A percentile compares a stretch with the other conserved stretches of the same genome.
Evolutionary conservation across 345 rosid species (phyloP).

Genomic region (Rhizophora apiculata): DNA sequence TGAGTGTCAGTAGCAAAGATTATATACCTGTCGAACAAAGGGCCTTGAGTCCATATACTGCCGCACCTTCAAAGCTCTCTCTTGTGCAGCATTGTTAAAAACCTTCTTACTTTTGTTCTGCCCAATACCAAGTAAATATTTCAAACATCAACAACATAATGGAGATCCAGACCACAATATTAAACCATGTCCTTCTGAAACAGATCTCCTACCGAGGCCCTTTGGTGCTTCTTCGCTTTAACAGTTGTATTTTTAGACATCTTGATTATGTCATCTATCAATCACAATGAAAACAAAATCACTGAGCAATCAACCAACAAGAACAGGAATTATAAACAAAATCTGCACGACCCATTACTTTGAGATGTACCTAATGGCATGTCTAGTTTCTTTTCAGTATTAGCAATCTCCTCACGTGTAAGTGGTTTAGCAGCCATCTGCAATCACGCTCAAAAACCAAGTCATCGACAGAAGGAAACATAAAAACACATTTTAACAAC

Average conservation of each 20-base stretch:
- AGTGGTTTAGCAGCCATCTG: slow-evolving; percentile 71
- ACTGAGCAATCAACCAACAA: slow-evolving; percentile 3
- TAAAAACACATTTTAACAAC: too few relatives aligned
- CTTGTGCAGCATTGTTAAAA: slow-evolving; percentile 38
- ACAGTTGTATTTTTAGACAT: slow-evolving; percentile 58
- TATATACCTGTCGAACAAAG: slow-evolving; percentile 69
- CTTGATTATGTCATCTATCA: slow-evolving; percentile 72
- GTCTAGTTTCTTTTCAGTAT: slow-evolving; percentile 81
- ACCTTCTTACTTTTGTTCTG: slow-evolving; percentile 62
- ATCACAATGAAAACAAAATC: not conserved
- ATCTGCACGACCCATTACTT: too few relatives aligned
- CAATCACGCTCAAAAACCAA: too few relatives aligned
- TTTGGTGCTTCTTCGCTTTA: slow-evolving; percentile 48
- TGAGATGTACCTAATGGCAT: slow-evolving; percentile 68
- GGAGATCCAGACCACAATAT: not conserved
- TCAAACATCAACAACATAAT: slow-evolving; percentile 4
- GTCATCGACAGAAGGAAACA: too few relatives aligned
- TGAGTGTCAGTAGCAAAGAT: too few relatives aligned
- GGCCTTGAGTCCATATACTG: slow-evolving; percentile 62
- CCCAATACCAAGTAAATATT: not conserved
- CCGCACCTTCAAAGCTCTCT: slow-evolving; percentile 45
- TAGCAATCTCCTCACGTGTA: slow-evolving; percentile 69
- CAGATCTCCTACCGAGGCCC: slow-evolving; percentile 44
- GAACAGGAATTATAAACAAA: not conserved
- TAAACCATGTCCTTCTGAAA: not conserved